Conservation (phyloP, 2,329 filamentous ascomycete species). For the Emergomyces africanus region DNA sequence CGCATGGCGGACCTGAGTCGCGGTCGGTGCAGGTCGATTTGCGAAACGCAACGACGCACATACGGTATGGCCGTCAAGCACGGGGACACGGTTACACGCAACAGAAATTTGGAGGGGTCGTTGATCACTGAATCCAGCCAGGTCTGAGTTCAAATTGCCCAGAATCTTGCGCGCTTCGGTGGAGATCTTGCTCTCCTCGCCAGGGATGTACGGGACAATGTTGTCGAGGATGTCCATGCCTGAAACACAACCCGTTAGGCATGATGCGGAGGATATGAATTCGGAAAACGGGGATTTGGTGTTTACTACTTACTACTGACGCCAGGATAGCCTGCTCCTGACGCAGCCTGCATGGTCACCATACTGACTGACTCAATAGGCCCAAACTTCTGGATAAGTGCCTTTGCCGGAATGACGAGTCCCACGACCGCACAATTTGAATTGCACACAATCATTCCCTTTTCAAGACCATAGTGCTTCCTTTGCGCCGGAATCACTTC, state of each 20-base stretch:
- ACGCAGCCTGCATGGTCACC: constrained; percentile 90
- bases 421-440: constrained; percentile 97
- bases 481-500: constrained; percentile 83
- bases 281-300: no score
- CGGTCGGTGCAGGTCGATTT: constrained; percentile 58
- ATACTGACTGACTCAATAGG: constrained; percentile 65
- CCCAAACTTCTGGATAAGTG: constrained; percentile 75
- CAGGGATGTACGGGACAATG: constrained; percentile 82
- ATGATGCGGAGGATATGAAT: constrained; percentile 21
- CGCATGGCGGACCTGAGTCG: constrained; percentile 64
- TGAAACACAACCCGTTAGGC: constrained; percentile 42
- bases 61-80: constrained; percentile 90
- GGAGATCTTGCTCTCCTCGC: constrained; percentile 94
- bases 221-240: constrained; percentile 97
- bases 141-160: constrained; percentile 56
- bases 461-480: constrained; percentile 55
- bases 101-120: constrained; percentile 62
- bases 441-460: constrained; percentile 93
- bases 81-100: constrained; percentile 86
- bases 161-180: constrained; percentile 93
- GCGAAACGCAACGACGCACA: constrained; percentile 80
- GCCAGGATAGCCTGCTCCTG: constrained; percentile 58
- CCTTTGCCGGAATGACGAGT: constrained; percentile 86
- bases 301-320: constrained; percentile 38
- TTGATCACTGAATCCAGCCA: constrained; percentile 67